These are phyloP conservation scores for Fusarium sublunatum DNA, from an alignment of 2,329 filamentous ascomycete genomes.

Conservation along the genomic window DNA sequence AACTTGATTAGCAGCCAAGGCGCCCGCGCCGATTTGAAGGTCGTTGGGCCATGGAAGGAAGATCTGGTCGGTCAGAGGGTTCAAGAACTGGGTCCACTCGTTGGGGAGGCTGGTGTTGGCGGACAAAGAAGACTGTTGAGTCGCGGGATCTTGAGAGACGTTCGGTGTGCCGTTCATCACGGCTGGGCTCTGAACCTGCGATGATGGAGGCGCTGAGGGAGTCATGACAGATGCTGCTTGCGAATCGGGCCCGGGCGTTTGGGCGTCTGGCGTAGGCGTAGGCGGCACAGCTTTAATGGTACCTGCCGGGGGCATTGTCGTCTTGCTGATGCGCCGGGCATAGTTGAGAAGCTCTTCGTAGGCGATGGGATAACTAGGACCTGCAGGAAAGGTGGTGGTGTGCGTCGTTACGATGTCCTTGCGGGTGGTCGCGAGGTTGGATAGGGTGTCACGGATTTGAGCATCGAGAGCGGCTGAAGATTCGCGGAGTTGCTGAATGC, in stretches of 20 bases:
- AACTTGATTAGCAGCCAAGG: slow-evolving; percentile 71
- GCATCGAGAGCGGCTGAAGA: slow-evolving; percentile 73
- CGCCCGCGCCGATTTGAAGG: slow-evolving; percentile 74
- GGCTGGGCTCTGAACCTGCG: slow-evolving; percentile 51
- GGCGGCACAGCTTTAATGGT: slow-evolving; percentile 56
- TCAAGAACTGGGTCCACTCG: slow-evolving; percentile 61
- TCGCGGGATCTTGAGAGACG: slow-evolving; percentile 47
- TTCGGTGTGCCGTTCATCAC: slow-evolving; percentile 49
- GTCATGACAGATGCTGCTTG: slow-evolving; percentile 47
- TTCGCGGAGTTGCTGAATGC: slow-evolving; percentile 75
- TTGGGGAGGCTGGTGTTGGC: slow-evolving; percentile 60
- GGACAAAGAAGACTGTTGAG: slow-evolving; percentile 49
- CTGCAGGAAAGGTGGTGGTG: slow-evolving; percentile 65
- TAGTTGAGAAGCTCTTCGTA: slow-evolving; percentile 81
- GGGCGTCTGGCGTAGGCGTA: slow-evolving; percentile 44
- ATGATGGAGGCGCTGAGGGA: slow-evolving; percentile 50
- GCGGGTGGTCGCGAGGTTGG: slow-evolving; percentile 76
- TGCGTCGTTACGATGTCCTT: slow-evolving; percentile 76
- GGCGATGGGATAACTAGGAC: slow-evolving; percentile 66
- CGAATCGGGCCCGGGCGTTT: slow-evolving; percentile 50
- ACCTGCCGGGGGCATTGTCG: slow-evolving; percentile 76
- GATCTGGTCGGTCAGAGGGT: slow-evolving; percentile 65
- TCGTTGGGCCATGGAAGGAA: slow-evolving; percentile 84
- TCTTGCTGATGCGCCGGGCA: slow-evolving; percentile 82
- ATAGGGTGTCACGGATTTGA: slow-evolving; percentile 77